A percentile compares a stretch with the other conserved stretches of the same genome.
phyloP scores from a whole-genome alignment of 768 basidiomycete species.

The Calocybe indica region DNA sequence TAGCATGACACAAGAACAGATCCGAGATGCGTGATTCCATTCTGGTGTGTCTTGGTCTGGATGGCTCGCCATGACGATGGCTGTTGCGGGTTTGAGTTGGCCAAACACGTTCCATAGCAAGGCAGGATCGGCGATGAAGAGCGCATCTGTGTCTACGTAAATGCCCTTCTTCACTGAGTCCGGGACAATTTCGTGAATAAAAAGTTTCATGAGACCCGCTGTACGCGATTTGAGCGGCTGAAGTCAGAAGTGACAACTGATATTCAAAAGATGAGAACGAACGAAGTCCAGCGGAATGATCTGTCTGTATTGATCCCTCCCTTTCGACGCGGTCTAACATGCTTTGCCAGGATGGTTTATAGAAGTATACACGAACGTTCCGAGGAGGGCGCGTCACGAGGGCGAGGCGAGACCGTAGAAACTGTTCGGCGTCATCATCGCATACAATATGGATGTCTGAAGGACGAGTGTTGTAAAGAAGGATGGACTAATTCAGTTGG shows the following conservation, averaged over 20 bases:
- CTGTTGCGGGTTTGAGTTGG: constrained; percentile 23
- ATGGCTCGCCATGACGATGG: constrained; percentile 39
- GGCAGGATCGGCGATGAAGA: constrained; percentile 41
- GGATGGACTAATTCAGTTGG: constrained; percentile 23
- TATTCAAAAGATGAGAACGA: constrained; percentile 14
- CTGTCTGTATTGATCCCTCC: constrained; percentile 38
- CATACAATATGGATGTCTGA: constrained; percentile 39
- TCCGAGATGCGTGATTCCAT: constrained; percentile 40
- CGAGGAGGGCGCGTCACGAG: constrained; percentile 32
- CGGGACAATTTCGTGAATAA: constrained; percentile 46
- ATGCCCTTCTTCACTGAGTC: constrained; percentile 36
- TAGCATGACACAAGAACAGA: constrained; percentile 50
- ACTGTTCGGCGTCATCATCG: constrained; percentile 33
- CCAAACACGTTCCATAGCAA: constrained; percentile 39
- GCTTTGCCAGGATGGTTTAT: constrained; percentile 30
- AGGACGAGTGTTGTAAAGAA: constrained; percentile 32
- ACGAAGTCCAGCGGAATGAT: constrained; percentile 44
- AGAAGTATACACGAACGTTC: constrained; percentile 33
- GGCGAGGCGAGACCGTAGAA: constrained; percentile 30
- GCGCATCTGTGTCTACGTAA: constrained; percentile 46
- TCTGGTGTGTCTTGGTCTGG: constrained; percentile 31
- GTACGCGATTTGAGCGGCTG: background rate
- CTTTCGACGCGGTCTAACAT: constrained; percentile 39
- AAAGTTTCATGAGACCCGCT: constrained; percentile 50
- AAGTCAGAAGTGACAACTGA: background rate